phyloP scores from a whole-genome alignment of 306 rosid genomes.

The Pyrus betulifolia region DNA sequence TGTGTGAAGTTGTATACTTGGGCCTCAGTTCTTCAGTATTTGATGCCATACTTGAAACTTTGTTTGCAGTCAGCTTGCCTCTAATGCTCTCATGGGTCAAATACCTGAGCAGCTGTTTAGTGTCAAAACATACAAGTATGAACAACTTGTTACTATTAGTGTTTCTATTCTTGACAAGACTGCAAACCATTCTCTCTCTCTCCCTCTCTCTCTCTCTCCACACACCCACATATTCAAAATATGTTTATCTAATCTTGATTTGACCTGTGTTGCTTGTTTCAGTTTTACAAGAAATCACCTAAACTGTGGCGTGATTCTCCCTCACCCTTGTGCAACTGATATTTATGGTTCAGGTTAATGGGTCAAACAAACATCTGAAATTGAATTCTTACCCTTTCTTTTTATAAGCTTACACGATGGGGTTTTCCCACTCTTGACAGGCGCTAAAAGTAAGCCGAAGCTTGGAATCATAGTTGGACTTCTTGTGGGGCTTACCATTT shows the following conservation, averaged over 20 bases:
- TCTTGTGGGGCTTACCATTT: constrained; percentile 42
- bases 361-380: background rate
- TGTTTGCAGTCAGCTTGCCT: constrained; percentile 68
- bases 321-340: constrained; percentile 44
- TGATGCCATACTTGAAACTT: constrained; percentile 29
- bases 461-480: constrained; percentile 67
- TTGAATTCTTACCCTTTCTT: background rate
- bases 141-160: background rate
- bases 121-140: constrained; percentile 77
- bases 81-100: constrained; percentile 64
- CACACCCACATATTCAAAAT: background rate
- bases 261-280: constrained; percentile 27
- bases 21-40: constrained; percentile 13
- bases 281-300: constrained; percentile 85
- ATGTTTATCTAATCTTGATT: background rate
- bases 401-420: constrained; percentile 16
- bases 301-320: constrained; percentile 49
- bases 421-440: constrained; percentile 36
- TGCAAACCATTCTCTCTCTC: background rate
- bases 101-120: constrained; percentile 56
- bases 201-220: background rate
- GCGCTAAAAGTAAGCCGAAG: constrained; percentile 45
- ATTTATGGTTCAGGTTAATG: constrained; percentile 54
- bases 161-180: background rate
- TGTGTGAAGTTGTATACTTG: background rate